Conservation (phyloP, 1,284 basidiomycete genomes). For the Vanrija sp. region DNA sequence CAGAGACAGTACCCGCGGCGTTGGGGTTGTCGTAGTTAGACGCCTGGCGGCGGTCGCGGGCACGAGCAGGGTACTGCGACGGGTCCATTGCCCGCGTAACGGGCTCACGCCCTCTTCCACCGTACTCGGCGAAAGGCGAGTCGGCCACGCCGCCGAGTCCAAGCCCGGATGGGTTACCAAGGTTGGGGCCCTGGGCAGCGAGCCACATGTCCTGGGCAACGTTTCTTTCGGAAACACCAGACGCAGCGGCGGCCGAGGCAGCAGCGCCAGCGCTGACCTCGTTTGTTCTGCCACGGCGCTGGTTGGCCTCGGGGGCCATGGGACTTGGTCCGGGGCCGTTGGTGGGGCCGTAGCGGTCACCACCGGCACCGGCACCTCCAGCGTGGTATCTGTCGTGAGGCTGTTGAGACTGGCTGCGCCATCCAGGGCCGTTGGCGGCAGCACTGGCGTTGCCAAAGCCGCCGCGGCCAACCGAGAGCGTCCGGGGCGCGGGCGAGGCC, state of each 20-base stretch:
- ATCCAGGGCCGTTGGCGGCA: conserved; percentile 14
- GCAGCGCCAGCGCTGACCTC: too few species aligned
- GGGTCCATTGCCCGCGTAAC: conserved; percentile 4
- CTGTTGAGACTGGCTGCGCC: conserved; percentile 40
- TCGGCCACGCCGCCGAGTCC: conserved; percentile 26
- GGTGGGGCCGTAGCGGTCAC: not conserved
- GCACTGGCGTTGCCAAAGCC: conserved; percentile 3
- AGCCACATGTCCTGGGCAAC: conserved; percentile 45
- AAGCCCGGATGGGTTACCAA: conserved; percentile 30
- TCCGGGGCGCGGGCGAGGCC: conserved; percentile 46
- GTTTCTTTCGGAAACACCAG: too few species aligned
- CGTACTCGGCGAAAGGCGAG: conserved; percentile 19
- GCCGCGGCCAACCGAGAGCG: conserved; percentile 33
- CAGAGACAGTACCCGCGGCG: conserved; percentile 44
- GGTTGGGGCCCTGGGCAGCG: conserved; percentile 40
- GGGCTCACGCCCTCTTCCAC: conserved; percentile 11
- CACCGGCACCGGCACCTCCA: not conserved
- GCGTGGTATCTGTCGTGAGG: conserved; percentile 34
- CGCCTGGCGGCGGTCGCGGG: conserved; percentile 3
- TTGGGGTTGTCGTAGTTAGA: conserved; percentile 31
- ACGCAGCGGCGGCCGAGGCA: too few species aligned
- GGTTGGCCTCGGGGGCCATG: too few species aligned
- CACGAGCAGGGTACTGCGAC: conserved; percentile 5
- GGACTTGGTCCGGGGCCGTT: conserved; percentile 9
- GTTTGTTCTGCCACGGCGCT: too few species aligned